Evolutionary conservation across 2,329 filamentous ascomycete genomes (phyloP).

Genomic region (Alternaria angustiovoidea): DNA sequence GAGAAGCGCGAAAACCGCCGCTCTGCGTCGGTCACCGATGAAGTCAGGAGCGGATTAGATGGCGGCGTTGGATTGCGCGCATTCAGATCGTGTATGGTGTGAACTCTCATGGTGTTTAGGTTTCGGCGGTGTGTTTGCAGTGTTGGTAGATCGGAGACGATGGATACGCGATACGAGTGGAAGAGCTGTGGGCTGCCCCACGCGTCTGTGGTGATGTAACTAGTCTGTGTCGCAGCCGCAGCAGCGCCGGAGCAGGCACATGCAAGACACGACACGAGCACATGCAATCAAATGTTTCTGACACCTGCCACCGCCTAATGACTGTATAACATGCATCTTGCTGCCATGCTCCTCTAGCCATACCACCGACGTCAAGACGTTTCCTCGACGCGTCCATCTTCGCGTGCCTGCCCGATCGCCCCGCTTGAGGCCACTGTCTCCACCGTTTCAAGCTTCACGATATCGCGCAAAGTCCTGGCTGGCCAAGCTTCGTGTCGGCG

Average conservation of each 20-base stretch:
- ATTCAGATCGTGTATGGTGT: constrained; percentile 9
- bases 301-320: constrained; percentile 8
- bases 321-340: background rate
- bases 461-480: constrained; percentile 32
- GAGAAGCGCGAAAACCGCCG: constrained; percentile 16
- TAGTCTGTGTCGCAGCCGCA: constrained; percentile 4
- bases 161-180: background rate
- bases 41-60: constrained; percentile 9
- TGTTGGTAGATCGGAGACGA: constrained; percentile 2
- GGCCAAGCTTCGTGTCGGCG: constrained; percentile 19
- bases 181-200: constrained; percentile 11
- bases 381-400: constrained; percentile 15
- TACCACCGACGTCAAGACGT: constrained; percentile 20
- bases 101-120: constrained; percentile 14
- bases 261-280: constrained; percentile 10
- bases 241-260: constrained; percentile 3
- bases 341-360: background rate
- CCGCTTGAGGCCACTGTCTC: constrained; percentile 1
- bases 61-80: constrained; percentile 3
- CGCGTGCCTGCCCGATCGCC: constrained; percentile 15
- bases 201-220: constrained; percentile 18
- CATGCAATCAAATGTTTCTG: background rate
- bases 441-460: background rate
- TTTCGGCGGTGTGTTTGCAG: background rate
- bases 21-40: constrained; percentile 9